Evolutionary conservation across 306 rosid species (phyloP).

Genomic region (Cyclanthera cordifolia): DNA sequence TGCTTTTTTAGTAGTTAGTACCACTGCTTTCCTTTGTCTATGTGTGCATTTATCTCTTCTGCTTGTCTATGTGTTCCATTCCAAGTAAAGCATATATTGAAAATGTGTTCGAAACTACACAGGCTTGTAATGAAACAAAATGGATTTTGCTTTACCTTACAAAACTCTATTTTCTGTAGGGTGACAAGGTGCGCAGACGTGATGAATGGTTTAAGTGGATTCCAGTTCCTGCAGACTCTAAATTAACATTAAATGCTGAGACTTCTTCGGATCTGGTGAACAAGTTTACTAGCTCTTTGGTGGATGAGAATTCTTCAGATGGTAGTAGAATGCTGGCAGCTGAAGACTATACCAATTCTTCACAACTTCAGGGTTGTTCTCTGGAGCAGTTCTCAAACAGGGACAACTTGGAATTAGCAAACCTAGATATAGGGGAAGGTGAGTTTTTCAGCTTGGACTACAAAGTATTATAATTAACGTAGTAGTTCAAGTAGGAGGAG

Average conservation of each 20-base stretch:
- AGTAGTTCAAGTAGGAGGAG: constrained; percentile 8
- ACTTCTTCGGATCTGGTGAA: constrained; percentile 26
- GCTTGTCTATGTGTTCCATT: not conserved
- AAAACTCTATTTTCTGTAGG: constrained; percentile 28
- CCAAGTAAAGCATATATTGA: not conserved
- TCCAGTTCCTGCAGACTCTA: constrained; percentile 33
- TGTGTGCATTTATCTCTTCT: not conserved
- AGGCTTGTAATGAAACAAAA: not conserved
- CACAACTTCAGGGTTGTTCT: constrained; percentile 8
- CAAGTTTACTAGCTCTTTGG: constrained; percentile 22
- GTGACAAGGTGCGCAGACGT: constrained; percentile 56
- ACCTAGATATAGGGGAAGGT: constrained; percentile 14
- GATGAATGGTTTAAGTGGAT: constrained; percentile 75
- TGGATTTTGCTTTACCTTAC: not conserved
- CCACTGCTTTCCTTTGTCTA: not conserved
- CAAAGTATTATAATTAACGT: constrained; percentile 9
- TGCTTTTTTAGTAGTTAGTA: not conserved
- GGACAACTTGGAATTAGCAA: constrained; percentile 19
- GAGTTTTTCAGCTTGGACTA: constrained; percentile 19
- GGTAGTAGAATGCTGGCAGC: constrained; percentile 24
- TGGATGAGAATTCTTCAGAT: constrained; percentile 22
- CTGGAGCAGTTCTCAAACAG: constrained; percentile 19
- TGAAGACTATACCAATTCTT: constrained; percentile 25
- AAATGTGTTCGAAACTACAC: not conserved
- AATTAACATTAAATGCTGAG: constrained; percentile 25